These are phyloP conservation scores for Thermomyces lanuginosus DNA, from an alignment of 2,329 filamentous ascomycete species.

Conservation along the genomic window DNA sequence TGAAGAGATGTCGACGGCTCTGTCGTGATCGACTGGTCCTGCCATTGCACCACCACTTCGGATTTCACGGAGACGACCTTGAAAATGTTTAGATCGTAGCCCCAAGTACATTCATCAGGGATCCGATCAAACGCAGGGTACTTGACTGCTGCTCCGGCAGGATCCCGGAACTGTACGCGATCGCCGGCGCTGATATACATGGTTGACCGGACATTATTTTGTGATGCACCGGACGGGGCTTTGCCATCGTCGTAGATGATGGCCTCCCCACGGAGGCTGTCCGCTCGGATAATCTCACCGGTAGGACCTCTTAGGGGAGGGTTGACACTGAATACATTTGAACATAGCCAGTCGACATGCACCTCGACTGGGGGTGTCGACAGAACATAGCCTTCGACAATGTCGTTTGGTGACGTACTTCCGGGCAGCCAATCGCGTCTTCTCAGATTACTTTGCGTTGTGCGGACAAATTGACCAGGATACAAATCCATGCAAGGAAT, in stretches of 20 bases:
- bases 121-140: constrained; percentile 34
- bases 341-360: constrained; percentile 37
- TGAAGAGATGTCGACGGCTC: constrained; percentile 30
- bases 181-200: constrained; percentile 29
- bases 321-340: constrained; percentile 18
- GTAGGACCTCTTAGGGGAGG: constrained; percentile 7
- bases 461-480: constrained; percentile 32
- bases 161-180: constrained; percentile 40
- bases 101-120: constrained; percentile 32
- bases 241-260: constrained; percentile 12
- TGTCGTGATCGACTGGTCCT: constrained; percentile 37
- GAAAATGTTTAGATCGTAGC: constrained; percentile 44
- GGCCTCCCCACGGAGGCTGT: constrained; percentile 7
- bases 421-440: constrained; percentile 38
- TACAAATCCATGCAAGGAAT: constrained; percentile 8
- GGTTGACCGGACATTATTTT: constrained; percentile 6
- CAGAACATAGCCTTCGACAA: constrained; percentile 37
- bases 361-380: constrained; percentile 31
- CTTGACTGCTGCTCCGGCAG: constrained; percentile 34
- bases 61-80: constrained; percentile 35
- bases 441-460: constrained; percentile 36
- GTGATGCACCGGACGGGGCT: constrained; percentile 5
- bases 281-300: constrained; percentile 10
- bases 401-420: constrained; percentile 32
- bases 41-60: constrained; percentile 41